Evolutionary conservation across 352 stramenopile species (phyloP).

Genomic region (Vaucheria bursata): DNA sequence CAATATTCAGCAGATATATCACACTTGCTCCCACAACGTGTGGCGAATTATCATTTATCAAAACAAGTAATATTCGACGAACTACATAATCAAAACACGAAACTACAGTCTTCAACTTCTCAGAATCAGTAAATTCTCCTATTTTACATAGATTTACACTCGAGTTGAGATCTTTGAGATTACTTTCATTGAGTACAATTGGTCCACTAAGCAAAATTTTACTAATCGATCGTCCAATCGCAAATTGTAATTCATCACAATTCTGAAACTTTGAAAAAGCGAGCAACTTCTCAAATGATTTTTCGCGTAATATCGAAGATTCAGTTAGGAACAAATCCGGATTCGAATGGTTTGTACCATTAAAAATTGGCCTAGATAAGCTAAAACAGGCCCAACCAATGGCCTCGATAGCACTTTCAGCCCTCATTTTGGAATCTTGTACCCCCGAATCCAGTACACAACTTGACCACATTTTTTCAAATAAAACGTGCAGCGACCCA

Average conservation of each 20-base stretch:
- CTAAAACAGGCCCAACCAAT: constrained; percentile 17
- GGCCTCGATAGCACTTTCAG: constrained; percentile 25
- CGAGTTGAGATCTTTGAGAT: background rate
- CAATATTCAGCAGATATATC: constrained; percentile 40
- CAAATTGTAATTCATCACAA: constrained; percentile 45
- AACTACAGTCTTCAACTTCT: constrained; percentile 3
- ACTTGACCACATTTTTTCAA: constrained; percentile 20
- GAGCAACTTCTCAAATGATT: constrained; percentile 20
- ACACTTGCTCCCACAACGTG: constrained; percentile 28
- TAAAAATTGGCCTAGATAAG: background rate
- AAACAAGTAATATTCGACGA: constrained; percentile 10
- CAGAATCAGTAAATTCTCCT: background rate
- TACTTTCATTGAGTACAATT: constrained; percentile 2
- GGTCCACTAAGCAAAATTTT: constrained; percentile 20
- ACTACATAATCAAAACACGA: constrained; percentile 29
- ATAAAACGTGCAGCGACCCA: constrained; percentile 12
- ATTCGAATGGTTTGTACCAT: too few species aligned
- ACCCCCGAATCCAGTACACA: constrained; percentile 22
- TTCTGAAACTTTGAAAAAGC: constrained; percentile 18
- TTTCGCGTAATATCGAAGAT: constrained; percentile 12
- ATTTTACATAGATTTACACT: constrained; percentile 2
- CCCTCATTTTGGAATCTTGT: constrained; percentile 21
- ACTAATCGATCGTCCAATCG: constrained; percentile 22
- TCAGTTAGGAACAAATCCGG: too few species aligned
- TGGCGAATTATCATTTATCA: constrained; percentile 40